phyloP scores from a whole-genome alignment of 305 asterid species.

The Fraxinus nigra region DNA sequence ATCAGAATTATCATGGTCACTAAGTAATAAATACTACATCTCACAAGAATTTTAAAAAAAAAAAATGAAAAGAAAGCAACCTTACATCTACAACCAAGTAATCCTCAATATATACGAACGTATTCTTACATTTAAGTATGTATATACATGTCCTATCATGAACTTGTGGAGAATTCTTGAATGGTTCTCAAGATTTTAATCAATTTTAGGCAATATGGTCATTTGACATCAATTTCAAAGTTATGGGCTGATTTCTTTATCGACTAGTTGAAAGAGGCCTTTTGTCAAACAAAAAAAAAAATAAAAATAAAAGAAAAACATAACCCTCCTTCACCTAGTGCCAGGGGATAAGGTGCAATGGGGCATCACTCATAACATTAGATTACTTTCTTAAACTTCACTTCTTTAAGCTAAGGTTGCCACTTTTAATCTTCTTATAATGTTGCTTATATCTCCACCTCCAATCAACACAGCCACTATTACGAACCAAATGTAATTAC shows the following conservation, averaged over 20 bases:
- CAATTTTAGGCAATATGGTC: not conserved
- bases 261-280: not conserved
- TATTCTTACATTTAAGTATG: no score
- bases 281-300: no score
- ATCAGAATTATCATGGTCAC: no score
- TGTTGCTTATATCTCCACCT: slow-evolving; percentile 16
- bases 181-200: not conserved
- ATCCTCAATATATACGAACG: no score
- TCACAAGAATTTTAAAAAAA: no score
- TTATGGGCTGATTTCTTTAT: not conserved
- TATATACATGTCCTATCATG: not conserved
- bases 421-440: not conserved
- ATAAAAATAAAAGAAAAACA: not conserved
- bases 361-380: not conserved
- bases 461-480: slow-evolving; percentile 8
- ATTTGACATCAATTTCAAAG: not conserved
- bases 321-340: not conserved
- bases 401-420: not conserved
- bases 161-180: not conserved
- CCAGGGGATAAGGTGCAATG: not conserved
- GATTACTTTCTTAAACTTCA: not conserved
- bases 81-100: no score
- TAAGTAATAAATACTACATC: no score
- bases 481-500: slow-evolving; percentile 1
- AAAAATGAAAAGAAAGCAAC: not conserved